Evolutionary conservation across 768 basidiomycete species (phyloP).

Genomic region (Hydnomerulius pinastri): DNA sequence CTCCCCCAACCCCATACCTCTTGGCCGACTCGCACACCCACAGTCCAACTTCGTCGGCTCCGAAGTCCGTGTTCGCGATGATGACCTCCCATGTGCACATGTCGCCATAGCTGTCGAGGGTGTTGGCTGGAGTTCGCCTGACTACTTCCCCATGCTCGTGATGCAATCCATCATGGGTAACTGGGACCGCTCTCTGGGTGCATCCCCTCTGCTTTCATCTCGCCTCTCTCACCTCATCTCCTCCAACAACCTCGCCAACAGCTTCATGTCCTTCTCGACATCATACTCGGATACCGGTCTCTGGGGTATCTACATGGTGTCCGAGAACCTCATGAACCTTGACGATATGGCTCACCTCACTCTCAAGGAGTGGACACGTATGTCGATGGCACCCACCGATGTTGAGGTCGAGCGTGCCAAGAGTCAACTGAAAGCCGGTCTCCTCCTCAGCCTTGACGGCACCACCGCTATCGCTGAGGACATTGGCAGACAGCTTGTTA

Average conservation of each 20-base stretch:
- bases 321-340: conserved; percentile 91
- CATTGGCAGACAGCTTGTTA: conserved; percentile 96
- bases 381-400: conserved; percentile 83
- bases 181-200: conserved; percentile 97
- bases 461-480: conserved; percentile 97
- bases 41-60: conserved; percentile 88
- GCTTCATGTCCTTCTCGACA: conserved; percentile 99
- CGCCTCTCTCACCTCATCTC: conserved; percentile 90
- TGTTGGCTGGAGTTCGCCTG: conserved; percentile 95
- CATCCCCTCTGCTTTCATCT: conserved; percentile 86
- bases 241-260: conserved; percentile 94
- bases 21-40: conserved; percentile 76
- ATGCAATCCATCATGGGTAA: conserved; percentile 98
- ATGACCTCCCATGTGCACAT: conserved; percentile 85
- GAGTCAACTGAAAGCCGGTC: conserved; percentile 94
- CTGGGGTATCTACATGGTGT: conserved; percentile 97
- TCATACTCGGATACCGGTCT: conserved; percentile 98
- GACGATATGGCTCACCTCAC: conserved; percentile 96
- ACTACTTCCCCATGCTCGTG: conserved; percentile 99
- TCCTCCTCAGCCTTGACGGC: conserved; percentile 91
- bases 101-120: conserved; percentile 98
- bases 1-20: conserved; percentile 84
- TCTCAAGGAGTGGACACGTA: conserved; percentile 92
- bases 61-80: conserved; percentile 94
- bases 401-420: conserved; percentile 96